A percentile compares a stretch with the other conserved stretches of the same genome.
Evolutionary conservation across 2,329 filamentous ascomycete genomes (phyloP).

Genomic region (Plectosphaerella sp.): DNA sequence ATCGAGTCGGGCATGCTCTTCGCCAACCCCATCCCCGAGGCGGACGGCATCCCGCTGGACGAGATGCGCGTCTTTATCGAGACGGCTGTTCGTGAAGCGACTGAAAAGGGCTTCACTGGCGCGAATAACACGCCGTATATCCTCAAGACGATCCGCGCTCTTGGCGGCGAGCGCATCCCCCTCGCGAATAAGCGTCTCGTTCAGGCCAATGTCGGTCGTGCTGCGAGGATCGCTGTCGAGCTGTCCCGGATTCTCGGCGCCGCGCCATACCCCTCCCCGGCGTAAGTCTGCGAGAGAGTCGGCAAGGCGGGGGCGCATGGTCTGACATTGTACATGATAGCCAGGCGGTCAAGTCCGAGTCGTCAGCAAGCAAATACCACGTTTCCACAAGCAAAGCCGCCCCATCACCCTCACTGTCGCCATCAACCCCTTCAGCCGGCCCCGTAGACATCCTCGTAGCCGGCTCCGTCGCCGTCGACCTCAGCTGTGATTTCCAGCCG

Average conservation of each 20-base stretch:
- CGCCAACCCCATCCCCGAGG: conserved; percentile 78
- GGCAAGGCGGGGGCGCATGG: background rate
- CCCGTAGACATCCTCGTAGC: conserved; percentile 72
- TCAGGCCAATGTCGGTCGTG: conserved; percentile 47
- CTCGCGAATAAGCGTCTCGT: conserved; percentile 66
- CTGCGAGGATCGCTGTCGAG: conserved; percentile 50
- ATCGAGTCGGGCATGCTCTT: conserved; percentile 80
- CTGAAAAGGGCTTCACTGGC: conserved; percentile 62
- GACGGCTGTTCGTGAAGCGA: conserved; percentile 61
- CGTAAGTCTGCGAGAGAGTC: conserved; percentile 11
- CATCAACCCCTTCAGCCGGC: too few relatives aligned
- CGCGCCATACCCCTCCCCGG: conserved; percentile 4
- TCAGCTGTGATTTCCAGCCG: conserved; percentile 69
- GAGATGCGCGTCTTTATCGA: conserved; percentile 69
- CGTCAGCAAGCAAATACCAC: conserved; percentile 1
- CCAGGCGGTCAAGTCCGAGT: background rate
- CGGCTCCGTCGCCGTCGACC: conserved; percentile 84
- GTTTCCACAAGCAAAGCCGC: conserved; percentile 6
- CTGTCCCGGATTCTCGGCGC: conserved; percentile 30
- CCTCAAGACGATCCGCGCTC: conserved; percentile 70
- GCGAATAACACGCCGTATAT: conserved; percentile 83
- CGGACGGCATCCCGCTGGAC: conserved; percentile 63
- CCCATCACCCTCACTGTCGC: too few relatives aligned
- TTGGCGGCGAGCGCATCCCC: conserved; percentile 69
- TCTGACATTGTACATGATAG: conserved; percentile 14